A percentile compares a stretch with the other conserved stretches of the same genome.
Conservation (phyloP, 306 rosid genomes). For the Fragaria nilgerrensis region DNA sequence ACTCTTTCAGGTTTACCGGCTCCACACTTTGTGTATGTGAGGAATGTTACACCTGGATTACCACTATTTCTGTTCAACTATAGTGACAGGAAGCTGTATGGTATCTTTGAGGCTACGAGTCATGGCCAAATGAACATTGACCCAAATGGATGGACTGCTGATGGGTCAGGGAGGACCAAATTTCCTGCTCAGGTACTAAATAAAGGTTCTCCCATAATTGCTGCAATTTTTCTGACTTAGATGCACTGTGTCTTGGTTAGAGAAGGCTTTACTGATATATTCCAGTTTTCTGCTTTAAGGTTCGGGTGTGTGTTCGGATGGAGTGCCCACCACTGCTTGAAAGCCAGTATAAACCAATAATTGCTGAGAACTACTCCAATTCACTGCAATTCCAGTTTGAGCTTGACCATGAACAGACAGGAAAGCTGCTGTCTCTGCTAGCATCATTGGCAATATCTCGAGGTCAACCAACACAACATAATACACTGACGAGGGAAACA, state of each 20-base stretch:
- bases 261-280: slow-evolving; percentile 13
- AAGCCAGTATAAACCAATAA: slow-evolving; percentile 51
- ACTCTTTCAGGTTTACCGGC: slow-evolving; percentile 64
- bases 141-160: slow-evolving; percentile 73
- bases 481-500: slow-evolving; percentile 26
- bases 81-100: slow-evolving; percentile 70
- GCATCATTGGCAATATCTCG: slow-evolving; percentile 41
- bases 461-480: slow-evolving; percentile 24
- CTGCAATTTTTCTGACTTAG: neutral
- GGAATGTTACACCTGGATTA: slow-evolving; percentile 70
- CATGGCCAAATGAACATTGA: slow-evolving; percentile 65
- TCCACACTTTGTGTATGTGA: slow-evolving; percentile 61
- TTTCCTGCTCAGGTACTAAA: slow-evolving; percentile 82
- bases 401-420: slow-evolving; percentile 68
- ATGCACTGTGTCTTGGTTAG: neutral
- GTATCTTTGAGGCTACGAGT: slow-evolving; percentile 76
- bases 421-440: slow-evolving; percentile 45
- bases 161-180: slow-evolving; percentile 54
- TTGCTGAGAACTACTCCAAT: slow-evolving; percentile 54
- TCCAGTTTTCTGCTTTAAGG: slow-evolving; percentile 36
- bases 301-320: slow-evolving; percentile 46
- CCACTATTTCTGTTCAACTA: slow-evolving; percentile 86
- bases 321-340: slow-evolving; percentile 66
- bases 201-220: slow-evolving; percentile 9
- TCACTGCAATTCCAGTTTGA: slow-evolving; percentile 67